These are phyloP conservation scores for Eimeria sp. DNA, from an alignment of 169 alveolate genomes.

Conservation along the genomic window DNA sequence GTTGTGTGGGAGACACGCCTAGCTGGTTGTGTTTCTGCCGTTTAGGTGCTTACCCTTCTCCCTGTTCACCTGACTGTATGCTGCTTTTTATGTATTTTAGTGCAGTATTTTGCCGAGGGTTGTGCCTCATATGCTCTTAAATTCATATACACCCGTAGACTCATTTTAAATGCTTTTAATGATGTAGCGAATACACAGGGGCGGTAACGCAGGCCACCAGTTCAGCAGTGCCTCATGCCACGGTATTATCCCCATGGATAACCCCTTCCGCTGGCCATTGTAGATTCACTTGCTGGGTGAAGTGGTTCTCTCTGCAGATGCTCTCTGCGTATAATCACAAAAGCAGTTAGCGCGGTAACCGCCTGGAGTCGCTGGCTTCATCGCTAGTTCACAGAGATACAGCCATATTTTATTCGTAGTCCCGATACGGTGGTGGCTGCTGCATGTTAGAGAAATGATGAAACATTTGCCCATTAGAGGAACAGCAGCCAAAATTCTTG, in stretches of 20 bases:
- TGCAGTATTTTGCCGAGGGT: background rate
- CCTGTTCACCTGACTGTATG: background rate
- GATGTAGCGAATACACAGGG: background rate
- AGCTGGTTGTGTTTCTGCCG: background rate
- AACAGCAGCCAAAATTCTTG: background rate
- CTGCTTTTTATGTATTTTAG: conserved; percentile 37
- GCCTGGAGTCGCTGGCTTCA: background rate
- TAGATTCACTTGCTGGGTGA: background rate
- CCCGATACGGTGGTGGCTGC: background rate
- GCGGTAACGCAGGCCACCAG: too few relatives aligned
- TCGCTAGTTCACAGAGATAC: background rate
- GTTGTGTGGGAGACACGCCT: background rate
- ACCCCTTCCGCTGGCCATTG: background rate
- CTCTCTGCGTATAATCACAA: background rate
- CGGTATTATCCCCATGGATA: too few relatives aligned
- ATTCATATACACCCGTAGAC: background rate
- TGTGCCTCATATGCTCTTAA: background rate
- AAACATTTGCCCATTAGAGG: background rate
- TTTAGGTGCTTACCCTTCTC: background rate
- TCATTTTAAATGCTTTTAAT: background rate
- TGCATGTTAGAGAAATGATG: background rate
- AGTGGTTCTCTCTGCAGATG: background rate
- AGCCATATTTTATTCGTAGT: background rate
- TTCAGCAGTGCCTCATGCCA: too few relatives aligned
- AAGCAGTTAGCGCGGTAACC: background rate